Conservation (phyloP, 371 early-diverging fungal species). For the Fennellomyces sp. region DNA sequence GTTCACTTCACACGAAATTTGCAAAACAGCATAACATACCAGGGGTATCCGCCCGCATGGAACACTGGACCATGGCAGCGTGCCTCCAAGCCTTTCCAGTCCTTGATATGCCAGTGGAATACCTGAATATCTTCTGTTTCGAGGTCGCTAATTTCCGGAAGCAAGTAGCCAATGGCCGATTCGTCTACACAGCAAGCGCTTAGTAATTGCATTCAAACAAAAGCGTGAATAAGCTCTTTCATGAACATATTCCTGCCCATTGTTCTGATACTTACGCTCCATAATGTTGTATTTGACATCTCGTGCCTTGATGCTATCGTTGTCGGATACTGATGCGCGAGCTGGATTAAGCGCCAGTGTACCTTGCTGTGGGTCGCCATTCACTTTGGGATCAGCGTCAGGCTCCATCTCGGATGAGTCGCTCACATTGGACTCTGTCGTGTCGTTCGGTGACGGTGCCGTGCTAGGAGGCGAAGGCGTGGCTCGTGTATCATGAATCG, state of each 20-base stretch:
- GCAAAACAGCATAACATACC: slow-evolving; percentile 35
- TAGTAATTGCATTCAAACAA: too few relatives aligned
- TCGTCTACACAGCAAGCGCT: slow-evolving; percentile 20
- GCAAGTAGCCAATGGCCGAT: slow-evolving; percentile 27
- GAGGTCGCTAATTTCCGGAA: slow-evolving; percentile 41
- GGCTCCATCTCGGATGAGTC: slow-evolving; percentile 25
- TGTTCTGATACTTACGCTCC: slow-evolving; percentile 15
- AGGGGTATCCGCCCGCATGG: slow-evolving; percentile 61
- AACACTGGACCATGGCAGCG: slow-evolving; percentile 61
- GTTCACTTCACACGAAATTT: neutral
- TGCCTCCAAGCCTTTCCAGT: slow-evolving; percentile 56
- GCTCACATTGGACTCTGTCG: slow-evolving; percentile 20
- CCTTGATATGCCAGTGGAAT: slow-evolving; percentile 61
- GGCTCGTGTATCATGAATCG: slow-evolving; percentile 15
- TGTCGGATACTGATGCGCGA: slow-evolving; percentile 9
- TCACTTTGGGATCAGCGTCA: slow-evolving; percentile 3
- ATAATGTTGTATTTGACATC: slow-evolving; percentile 15
- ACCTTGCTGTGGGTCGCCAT: neutral
- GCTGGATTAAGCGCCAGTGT: neutral
- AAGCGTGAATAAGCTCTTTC: too few relatives aligned
- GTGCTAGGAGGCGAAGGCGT: slow-evolving; percentile 17
- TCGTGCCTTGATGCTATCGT: slow-evolving; percentile 13
- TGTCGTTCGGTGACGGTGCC: slow-evolving; percentile 19
- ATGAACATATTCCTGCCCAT: neutral
- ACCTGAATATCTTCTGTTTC: slow-evolving; percentile 53